Evolutionary conservation across 495 filamentous ascomycete species (phyloP).

Genomic region (Tuber melanosporum): DNA sequence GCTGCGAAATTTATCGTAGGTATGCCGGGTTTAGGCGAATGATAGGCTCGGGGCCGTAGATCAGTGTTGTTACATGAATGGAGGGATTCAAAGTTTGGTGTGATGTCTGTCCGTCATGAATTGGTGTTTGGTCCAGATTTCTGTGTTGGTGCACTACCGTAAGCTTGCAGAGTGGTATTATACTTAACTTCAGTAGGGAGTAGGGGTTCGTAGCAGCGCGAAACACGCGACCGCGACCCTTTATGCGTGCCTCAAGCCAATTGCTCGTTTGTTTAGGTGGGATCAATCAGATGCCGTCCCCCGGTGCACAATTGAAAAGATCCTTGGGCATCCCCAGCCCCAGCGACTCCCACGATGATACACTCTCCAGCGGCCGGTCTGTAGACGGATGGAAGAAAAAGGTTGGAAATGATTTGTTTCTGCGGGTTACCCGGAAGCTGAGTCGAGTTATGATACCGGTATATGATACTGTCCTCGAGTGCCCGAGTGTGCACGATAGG

Average conservation of each 20-base stretch:
- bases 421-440: background rate
- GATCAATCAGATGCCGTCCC: background rate
- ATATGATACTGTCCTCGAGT: too few relatives aligned
- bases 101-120: background rate
- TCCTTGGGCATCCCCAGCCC: background rate
- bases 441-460: background rate
- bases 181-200: background rate
- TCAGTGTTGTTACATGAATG: background rate
- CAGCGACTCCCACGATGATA: background rate
- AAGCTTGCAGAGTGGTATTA: background rate
- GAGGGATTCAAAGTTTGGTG: background rate
- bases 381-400: background rate
- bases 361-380: background rate
- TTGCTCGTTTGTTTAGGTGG: background rate
- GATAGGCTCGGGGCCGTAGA: background rate
- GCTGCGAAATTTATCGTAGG: background rate
- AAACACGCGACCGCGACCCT: background rate
- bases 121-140: background rate
- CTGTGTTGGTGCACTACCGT: background rate
- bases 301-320: background rate
- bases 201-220: background rate
- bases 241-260: background rate
- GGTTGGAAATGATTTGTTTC: background rate
- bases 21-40: background rate
- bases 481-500: background rate